These are phyloP conservation scores for Psilocybe tampanensis DNA, from an alignment of 768 basidiomycete genomes.

Conservation along the genomic window DNA sequence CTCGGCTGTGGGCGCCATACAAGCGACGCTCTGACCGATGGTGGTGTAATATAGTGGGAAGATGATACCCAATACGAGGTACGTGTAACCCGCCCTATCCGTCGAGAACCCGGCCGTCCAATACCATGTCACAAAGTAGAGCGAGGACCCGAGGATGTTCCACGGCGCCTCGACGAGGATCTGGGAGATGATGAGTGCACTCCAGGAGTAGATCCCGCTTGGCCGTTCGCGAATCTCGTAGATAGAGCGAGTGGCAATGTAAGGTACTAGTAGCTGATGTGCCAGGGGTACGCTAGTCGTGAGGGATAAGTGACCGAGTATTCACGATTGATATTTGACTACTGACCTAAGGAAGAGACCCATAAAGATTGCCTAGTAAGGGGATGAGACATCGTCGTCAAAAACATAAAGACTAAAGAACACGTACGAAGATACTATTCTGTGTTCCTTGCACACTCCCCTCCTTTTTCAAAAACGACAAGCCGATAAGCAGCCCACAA, in stretches of 20 bases:
- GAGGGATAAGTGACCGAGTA: slow-evolving; percentile 20
- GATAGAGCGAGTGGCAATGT: slow-evolving; percentile 53
- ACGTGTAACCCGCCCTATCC: slow-evolving; percentile 57
- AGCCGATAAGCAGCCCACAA: slow-evolving; percentile 57
- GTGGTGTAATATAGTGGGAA: slow-evolving; percentile 40
- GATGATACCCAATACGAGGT: slow-evolving; percentile 52
- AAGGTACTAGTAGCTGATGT: slow-evolving; percentile 66
- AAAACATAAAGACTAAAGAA: slow-evolving; percentile 7
- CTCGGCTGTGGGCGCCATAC: neutral
- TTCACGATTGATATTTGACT: no score
- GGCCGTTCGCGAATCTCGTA: slow-evolving; percentile 69
- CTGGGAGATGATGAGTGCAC: slow-evolving; percentile 54
- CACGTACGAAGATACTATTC: slow-evolving; percentile 62
- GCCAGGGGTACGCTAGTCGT: slow-evolving; percentile 48
- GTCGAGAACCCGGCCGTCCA: slow-evolving; percentile 63
- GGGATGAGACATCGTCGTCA: neutral
- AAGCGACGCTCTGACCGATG: neutral
- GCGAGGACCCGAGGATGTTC: slow-evolving; percentile 56
- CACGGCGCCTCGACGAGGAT: slow-evolving; percentile 60
- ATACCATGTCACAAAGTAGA: slow-evolving; percentile 70
- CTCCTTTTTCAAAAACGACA: slow-evolving; percentile 59
- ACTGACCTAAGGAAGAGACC: slow-evolving; percentile 41
- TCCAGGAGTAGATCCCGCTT: slow-evolving; percentile 67
- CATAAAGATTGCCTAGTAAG: slow-evolving; percentile 53
- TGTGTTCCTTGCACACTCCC: slow-evolving; percentile 56